Evolutionary conservation across 805 yeast species (phyloP).

Genomic region (Wickerhamomyces pijperi): DNA sequence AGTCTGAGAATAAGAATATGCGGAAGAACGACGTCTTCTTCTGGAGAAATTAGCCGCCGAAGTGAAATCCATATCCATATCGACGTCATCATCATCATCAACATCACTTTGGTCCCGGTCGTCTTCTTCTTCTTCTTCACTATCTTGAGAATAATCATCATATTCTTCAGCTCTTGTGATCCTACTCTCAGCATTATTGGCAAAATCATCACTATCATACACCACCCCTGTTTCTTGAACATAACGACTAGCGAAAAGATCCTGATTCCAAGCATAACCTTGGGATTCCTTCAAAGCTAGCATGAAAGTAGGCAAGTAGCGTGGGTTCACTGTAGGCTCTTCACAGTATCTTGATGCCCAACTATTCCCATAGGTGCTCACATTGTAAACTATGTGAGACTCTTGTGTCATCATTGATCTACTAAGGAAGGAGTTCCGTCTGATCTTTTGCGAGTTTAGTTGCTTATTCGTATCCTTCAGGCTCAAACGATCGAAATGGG

Average conservation of each 20-base stretch:
- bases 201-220: constrained; percentile 22
- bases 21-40: constrained; percentile 9
- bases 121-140: neutral
- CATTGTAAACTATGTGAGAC: constrained; percentile 41
- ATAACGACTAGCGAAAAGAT: constrained; percentile 59
- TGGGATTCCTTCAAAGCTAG: constrained; percentile 51
- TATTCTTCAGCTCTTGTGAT: no score
- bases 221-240: constrained; percentile 41
- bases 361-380: constrained; percentile 1
- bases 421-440: constrained; percentile 47
- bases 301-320: constrained; percentile 21
- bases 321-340: neutral
- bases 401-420: constrained; percentile 47
- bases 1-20: constrained; percentile 9
- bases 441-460: constrained; percentile 26
- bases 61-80: neutral
- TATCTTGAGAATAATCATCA: constrained; percentile 1
- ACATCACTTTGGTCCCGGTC: no score
- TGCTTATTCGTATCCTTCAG: no score
- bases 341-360: constrained; percentile 2
- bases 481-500: neutral
- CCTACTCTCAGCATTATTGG: neutral
- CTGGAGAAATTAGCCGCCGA: no score
- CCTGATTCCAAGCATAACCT: constrained; percentile 72
- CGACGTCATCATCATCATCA: neutral